Base-by-base conservation (phyloP, 257 asterid genomes). In the Pogostemon cablin region DNA sequence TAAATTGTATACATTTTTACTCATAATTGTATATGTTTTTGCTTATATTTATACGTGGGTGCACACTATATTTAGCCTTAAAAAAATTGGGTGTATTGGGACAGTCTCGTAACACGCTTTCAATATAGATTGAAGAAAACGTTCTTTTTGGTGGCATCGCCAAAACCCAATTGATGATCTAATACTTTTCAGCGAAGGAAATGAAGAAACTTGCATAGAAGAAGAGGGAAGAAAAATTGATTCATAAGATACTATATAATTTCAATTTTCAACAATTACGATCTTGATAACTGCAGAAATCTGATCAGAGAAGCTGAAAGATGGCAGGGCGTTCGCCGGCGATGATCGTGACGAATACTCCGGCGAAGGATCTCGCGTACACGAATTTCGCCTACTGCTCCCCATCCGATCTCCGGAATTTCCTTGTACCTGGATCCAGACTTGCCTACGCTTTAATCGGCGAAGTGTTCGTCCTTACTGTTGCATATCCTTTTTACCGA, bases 271-370 rank as follows among this genome's bases (percentile, higher is more conserved):
- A 69, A 57, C 73, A 35, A 7, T 9, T 3, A 37, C 3, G 7
- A 11, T 43, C 67, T 44, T 71, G 57, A 7, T 5, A 35, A 50
- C 44, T 20, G 10, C 48, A 10, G 8, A 9, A n/a, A 37, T 52
- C 48, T 74, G 74, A 60, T 77, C 57, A 52, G 74, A 62, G 74
- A 67, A 69, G 49, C 77, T 49, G 49, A 43, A 77, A 70, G 40
- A 85, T 86, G 96, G 83, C 87, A 39, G 86, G 88, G 70, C 75
- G 88, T 40, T 74, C 87, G 73, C 61, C 78, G 76, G 79, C 79
- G 74, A 89, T 95, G 99, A 85, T 76, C 78, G 97, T 91, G 40
- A 84, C 90, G 37, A 85, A 72, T 75, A 89, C 98, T 57, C 98
- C 99, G 73, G 84, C 81, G 54, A 82, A 81, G 60, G 97, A 91